Evolutionary conservation across 2,329 filamentous ascomycete species (phyloP).

Genomic region (Fusarium decemcellulare): DNA sequence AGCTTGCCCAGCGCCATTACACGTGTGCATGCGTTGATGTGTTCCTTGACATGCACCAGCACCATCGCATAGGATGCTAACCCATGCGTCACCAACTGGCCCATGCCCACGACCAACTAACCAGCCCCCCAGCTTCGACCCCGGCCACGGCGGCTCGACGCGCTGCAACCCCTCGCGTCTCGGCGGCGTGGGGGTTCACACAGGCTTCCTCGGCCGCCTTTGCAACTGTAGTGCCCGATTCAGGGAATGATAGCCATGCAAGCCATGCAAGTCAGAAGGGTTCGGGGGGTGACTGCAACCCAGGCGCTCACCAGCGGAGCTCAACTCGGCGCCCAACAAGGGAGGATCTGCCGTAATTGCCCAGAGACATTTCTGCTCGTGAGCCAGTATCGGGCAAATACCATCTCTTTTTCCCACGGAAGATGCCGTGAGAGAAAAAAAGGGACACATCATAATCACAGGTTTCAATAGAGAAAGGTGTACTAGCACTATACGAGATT

Average conservation of each 20-base stretch:
- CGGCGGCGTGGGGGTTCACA: conserved; percentile 43
- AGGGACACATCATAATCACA: conserved; percentile 24
- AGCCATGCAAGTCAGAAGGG: conserved; percentile 47
- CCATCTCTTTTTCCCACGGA: conserved; percentile 31
- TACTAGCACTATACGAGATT: conserved; percentile 19
- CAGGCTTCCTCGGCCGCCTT: conserved; percentile 30
- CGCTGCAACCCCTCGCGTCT: conserved; percentile 40
- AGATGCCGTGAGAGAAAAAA: conserved; percentile 23
- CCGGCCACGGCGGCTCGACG: conserved; percentile 22
- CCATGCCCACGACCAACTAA: conserved; percentile 2
- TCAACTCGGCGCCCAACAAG: conserved; percentile 36
- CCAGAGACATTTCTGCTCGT: conserved; percentile 39
- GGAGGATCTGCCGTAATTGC: conserved; percentile 42
- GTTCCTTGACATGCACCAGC: conserved; percentile 27
- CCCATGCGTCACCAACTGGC: conserved; percentile 30
- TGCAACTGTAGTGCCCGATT: conserved; percentile 40
- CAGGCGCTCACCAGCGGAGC: conserved; percentile 28
- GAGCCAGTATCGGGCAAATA: conserved; percentile 34
- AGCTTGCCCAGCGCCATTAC: conserved; percentile 15
- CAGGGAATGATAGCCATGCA: conserved; percentile 43
- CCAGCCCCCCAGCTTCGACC: not conserved
- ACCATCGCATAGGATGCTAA: conserved; percentile 25
- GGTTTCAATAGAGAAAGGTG: conserved; percentile 1
- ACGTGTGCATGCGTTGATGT: conserved; percentile 34
- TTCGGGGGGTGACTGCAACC: conserved; percentile 41